A percentile compares a stretch with the other conserved stretches of the same genome.
Evolutionary conservation across 176 grass and related monocot species (phyloP).

Genomic region (Triticum turgidum): DNA sequence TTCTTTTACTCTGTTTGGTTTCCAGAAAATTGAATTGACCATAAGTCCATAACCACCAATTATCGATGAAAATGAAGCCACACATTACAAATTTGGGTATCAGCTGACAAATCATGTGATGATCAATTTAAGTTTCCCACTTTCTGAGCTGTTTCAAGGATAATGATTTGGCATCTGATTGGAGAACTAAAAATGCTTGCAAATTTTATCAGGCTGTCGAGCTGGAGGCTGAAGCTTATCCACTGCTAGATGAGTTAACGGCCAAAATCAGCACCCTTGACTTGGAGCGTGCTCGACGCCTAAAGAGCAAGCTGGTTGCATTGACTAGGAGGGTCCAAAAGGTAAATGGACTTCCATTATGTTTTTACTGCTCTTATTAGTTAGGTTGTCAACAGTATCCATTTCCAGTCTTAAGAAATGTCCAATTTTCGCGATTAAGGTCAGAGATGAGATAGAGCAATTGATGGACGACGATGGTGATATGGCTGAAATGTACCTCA

Average conservation of each 20-base stretch:
- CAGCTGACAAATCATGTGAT: neutral
- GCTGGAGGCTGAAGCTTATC: conserved; percentile 87
- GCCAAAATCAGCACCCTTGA: conserved; percentile 80
- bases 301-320: conserved; percentile 91
- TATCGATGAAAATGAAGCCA: neutral
- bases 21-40: neutral
- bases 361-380: neutral
- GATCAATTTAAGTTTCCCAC: neutral
- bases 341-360: conserved; percentile 39
- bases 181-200: conserved; percentile 7
- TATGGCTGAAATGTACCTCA: conserved; percentile 99
- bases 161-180: conserved; percentile 8
- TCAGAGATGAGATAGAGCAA: conserved; percentile 94
- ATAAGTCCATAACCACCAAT: neutral
- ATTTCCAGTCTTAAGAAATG: conserved; percentile 1
- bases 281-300: conserved; percentile 69
- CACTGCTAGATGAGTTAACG: conserved; percentile 83
- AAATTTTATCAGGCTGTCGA: conserved; percentile 69
- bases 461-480: conserved; percentile 97
- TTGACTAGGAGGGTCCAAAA: conserved; percentile 95
- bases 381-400: neutral
- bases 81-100: neutral
- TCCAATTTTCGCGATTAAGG: conserved; percentile 44
- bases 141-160: neutral
- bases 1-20: neutral